These are phyloP conservation scores for Yarrowia porcina DNA, from an alignment of 805 yeast species.

Conservation along the genomic window DNA sequence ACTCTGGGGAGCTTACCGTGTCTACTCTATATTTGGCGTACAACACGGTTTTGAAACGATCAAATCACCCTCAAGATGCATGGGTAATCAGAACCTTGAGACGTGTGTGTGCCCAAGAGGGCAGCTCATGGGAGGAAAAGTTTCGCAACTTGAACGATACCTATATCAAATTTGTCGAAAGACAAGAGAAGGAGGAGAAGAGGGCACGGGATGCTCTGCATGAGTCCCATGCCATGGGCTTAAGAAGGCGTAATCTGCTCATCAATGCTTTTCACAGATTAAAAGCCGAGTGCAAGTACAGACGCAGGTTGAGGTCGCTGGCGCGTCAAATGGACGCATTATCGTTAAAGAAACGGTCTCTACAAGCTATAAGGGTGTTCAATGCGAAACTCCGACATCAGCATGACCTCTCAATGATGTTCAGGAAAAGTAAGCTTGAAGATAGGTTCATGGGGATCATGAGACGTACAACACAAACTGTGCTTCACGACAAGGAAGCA, in stretches of 20 bases:
- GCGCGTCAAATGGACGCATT: not conserved
- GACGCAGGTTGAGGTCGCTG: not conserved
- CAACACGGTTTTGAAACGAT: not conserved
- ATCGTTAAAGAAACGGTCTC: not conserved
- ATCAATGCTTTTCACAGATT: not conserved
- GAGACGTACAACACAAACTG: not conserved
- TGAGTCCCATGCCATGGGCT: not conserved
- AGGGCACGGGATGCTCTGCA: not conserved
- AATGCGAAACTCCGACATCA: not conserved
- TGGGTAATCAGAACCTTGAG: not conserved
- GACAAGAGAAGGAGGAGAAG: not conserved
- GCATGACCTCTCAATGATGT: not conserved
- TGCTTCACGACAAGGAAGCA: not conserved
- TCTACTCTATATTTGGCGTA: not conserved
- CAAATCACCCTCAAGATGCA: not conserved
- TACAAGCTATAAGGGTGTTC: not conserved
- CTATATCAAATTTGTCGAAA: slow-evolving; percentile 1
- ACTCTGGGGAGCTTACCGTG: not conserved
- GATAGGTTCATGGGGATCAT: not conserved
- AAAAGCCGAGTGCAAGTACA: not conserved
- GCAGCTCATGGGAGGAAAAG: slow-evolving; percentile 16
- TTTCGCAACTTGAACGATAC: slow-evolving; percentile 3
- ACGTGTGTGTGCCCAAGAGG: slow-evolving; percentile 6
- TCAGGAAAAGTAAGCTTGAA: not conserved
- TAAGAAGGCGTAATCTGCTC: not conserved